These are phyloP conservation scores for Candida nemodendra DNA, from an alignment of 805 yeast genomes.

Conservation along the genomic window DNA sequence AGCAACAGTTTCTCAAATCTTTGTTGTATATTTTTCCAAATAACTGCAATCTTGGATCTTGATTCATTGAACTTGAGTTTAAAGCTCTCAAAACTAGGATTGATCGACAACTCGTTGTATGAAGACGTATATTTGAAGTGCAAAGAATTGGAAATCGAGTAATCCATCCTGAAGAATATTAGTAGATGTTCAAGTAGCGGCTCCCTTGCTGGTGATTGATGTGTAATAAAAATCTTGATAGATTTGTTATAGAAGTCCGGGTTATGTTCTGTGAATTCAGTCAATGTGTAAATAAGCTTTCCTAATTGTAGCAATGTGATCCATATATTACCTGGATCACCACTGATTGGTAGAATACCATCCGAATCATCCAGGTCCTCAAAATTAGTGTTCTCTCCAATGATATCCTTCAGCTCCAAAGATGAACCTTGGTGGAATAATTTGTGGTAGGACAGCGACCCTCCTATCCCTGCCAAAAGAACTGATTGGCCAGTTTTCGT, in stretches of 20 bases:
- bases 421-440: constrained; percentile 65
- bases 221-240: constrained; percentile 61
- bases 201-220: constrained; percentile 69
- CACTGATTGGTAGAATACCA: constrained; percentile 49
- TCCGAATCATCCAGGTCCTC: constrained; percentile 25
- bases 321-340: constrained; percentile 72
- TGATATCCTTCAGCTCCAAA: constrained; percentile 31
- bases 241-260: constrained; percentile 35
- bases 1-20: constrained; percentile 44
- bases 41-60: constrained; percentile 56
- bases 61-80: constrained; percentile 61
- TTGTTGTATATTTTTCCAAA: constrained; percentile 61
- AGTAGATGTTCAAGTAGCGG: constrained; percentile 69
- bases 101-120: constrained; percentile 64
- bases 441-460: constrained; percentile 62
- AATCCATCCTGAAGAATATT: constrained; percentile 65
- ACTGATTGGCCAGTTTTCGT: constrained; percentile 44
- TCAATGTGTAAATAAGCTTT: constrained; percentile 51
- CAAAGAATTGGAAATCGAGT: constrained; percentile 68
- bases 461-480: constrained; percentile 69
- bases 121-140: constrained; percentile 71
- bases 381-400: constrained; percentile 24
- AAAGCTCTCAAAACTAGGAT: constrained; percentile 63
- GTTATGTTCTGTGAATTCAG: constrained; percentile 35
- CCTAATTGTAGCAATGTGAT: constrained; percentile 70